Evolutionary conservation across 768 basidiomycete genomes (phyloP), one percentile per base, ranked within the genome.

Genomic region (Tricholoma sp.): DNA sequence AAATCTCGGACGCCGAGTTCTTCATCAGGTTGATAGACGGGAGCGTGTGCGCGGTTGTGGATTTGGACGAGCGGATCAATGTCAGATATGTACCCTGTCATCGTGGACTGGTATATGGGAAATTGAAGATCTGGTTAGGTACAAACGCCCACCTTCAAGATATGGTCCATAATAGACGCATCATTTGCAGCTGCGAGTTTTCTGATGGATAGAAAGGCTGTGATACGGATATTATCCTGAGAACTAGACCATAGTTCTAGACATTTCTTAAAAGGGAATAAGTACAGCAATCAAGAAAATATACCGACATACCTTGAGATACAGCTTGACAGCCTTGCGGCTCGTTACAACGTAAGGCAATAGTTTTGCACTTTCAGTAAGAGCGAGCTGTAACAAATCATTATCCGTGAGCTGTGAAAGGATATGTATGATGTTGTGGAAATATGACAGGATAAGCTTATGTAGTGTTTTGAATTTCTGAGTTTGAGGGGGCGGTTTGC

Each of bases 11-110:
- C 0, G 95, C 96, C 5, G 94, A 91, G 70, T 98, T 97, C 72
- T 99, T 99, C 93, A 98, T 96, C 45, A 98, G 74, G 65, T 91
- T 96, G 71, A 98, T 89, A 2, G 90, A 85, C 19, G 96, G 94
- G 8, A 98, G 76, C 3, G 89, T 93, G 71, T 96, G 86, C 2
- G 83, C 78, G 50, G 80, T 90, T n/a, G 94, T 97, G 10, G 86
- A 83, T 67, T 94, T 93, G 47, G 87, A 85, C 5, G 84, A 86
- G 27, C 91, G 87, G 49, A 98, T 83, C 27, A 99, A 76, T 14
- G 90, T 82, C 45, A 91, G 79, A 73, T 99, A 99, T n/a, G 86
- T 86, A 60, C 86, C 89, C 93, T 96, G 58, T 19, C 39, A 50
- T 31, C 18, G 34, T 37, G 21, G 52, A 31, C 27, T 31, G 29